Percentiles rank a stretch among this genome's conserved stretches.
These are phyloP conservation scores for Penicillium daleae DNA, from an alignment of 495 filamentous ascomycete species.

Conservation along the genomic window DNA sequence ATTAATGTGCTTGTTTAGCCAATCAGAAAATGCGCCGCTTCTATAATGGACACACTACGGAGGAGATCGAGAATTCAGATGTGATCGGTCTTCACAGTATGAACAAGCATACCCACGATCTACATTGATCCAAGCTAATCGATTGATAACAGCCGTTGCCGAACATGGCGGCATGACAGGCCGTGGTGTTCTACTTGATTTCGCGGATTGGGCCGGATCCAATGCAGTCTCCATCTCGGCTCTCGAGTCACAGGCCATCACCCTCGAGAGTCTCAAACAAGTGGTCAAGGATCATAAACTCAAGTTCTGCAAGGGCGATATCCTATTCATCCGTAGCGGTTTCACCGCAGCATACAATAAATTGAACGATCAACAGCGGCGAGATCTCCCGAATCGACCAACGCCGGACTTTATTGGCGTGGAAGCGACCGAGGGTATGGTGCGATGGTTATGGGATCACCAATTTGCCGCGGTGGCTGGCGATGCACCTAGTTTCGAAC, in stretches of 20 bases:
- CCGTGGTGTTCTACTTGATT: slow-evolving; percentile 55
- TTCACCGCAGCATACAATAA: slow-evolving; percentile 41
- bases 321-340: slow-evolving; percentile 54
- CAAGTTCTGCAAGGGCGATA: slow-evolving; percentile 47
- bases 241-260: slow-evolving; percentile 39
- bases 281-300: slow-evolving; percentile 37
- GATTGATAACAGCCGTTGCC: slow-evolving; percentile 23
- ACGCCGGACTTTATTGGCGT: slow-evolving; percentile 42
- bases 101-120: slow-evolving; percentile 4
- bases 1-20: too few relatives aligned
- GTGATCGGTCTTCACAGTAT: slow-evolving; percentile 44
- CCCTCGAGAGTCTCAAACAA: slow-evolving; percentile 37
- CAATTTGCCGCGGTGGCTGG: slow-evolving; percentile 53
- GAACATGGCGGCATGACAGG: slow-evolving; percentile 47
- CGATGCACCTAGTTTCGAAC: slow-evolving; percentile 42
- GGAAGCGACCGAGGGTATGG: slow-evolving; percentile 37
- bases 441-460: slow-evolving; percentile 50
- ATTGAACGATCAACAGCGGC: slow-evolving; percentile 29
- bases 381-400: slow-evolving; percentile 23
- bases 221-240: slow-evolving; percentile 34
- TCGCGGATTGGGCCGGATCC: slow-evolving; percentile 49
- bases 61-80: slow-evolving; percentile 55
- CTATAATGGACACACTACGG: slow-evolving; percentile 61
- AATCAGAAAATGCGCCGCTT: slow-evolving; percentile 56
- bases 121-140: not conserved